Evolutionary conservation across 805 yeast genomes (phyloP).

Genomic region (Lachancea waltii): DNA sequence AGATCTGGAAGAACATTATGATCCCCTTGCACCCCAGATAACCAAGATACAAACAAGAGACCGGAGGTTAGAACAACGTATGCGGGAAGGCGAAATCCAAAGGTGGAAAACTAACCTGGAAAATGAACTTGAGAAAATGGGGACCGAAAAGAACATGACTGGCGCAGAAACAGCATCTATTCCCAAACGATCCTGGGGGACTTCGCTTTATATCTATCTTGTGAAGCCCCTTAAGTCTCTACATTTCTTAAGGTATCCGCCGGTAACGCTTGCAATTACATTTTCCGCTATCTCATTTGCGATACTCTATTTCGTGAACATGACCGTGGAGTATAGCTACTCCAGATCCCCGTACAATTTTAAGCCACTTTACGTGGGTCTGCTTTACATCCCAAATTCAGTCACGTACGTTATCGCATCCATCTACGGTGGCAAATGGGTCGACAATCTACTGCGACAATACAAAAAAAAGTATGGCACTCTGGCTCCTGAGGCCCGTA

Average conservation of each 20-base stretch:
- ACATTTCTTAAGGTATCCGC: conserved; percentile 60
- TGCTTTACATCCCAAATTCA: conserved; percentile 78
- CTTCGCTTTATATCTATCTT: conserved; percentile 41
- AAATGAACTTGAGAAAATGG: conserved; percentile 19
- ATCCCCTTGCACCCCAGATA: conserved; percentile 23
- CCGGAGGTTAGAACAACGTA: conserved; percentile 13
- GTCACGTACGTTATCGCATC: conserved; percentile 70
- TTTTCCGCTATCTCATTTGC: conserved; percentile 71
- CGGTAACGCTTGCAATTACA: conserved; percentile 57
- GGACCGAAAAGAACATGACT: conserved; percentile 7
- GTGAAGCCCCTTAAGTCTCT: conserved; percentile 58
- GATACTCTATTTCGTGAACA: conserved; percentile 63
- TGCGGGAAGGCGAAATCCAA: conserved; percentile 22
- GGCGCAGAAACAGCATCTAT: conserved; percentile 1
- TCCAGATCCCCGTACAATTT: conserved; percentile 64
- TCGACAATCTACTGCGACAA: conserved; percentile 51
- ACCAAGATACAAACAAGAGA: conserved; percentile 19
- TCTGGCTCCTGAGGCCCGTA: conserved; percentile 67
- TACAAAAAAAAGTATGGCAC: conserved; percentile 57
- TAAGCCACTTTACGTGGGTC: conserved; percentile 57
- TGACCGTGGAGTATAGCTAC: conserved; percentile 61
- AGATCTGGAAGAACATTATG: conserved; percentile 15
- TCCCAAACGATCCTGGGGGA: conserved; percentile 17
- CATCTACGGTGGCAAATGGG: conserved; percentile 76
- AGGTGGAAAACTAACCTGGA: conserved; percentile 23